Percentiles rank a stretch among this genome's conserved stretches.
Conservation (phyloP, 192 early-diverging fungal species). For the Entomortierella chlamydospora region DNA sequence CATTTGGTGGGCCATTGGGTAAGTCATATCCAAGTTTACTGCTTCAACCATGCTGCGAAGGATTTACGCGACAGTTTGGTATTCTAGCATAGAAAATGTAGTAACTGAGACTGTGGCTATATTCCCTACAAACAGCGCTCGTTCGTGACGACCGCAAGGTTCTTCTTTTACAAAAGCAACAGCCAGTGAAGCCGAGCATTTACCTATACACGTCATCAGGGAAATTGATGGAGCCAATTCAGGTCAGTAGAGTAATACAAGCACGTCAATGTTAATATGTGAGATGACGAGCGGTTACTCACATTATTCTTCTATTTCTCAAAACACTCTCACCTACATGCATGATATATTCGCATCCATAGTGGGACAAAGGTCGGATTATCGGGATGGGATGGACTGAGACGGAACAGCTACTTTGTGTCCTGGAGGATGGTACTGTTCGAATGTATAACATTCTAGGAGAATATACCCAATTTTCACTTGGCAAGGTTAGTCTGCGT, state of each 20-base stretch:
- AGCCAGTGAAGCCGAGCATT: slow-evolving; percentile 81
- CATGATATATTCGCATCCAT: not conserved
- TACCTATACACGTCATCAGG: slow-evolving; percentile 91
- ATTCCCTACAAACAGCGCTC: slow-evolving; percentile 72
- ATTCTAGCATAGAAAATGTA: too few species aligned
- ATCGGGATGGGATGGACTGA: slow-evolving; percentile 95
- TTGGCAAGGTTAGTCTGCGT: slow-evolving; percentile 72
- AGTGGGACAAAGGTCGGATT: slow-evolving; percentile 92
- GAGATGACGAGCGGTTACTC: too few species aligned
- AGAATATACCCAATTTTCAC: slow-evolving; percentile 79
- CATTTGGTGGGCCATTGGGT: slow-evolving; percentile 95
- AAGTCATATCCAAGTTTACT: slow-evolving; percentile 13
- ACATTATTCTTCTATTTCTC: too few species aligned
- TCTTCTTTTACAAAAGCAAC: slow-evolving; percentile 77
- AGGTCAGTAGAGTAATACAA: slow-evolving; percentile 69
- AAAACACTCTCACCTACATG: not conserved
- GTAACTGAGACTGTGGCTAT: not conserved
- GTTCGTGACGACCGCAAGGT: slow-evolving; percentile 93
- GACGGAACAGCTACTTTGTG: slow-evolving; percentile 87
- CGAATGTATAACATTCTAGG: slow-evolving; percentile 87
- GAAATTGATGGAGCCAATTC: slow-evolving; percentile 84
- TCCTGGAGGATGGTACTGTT: slow-evolving; percentile 87
- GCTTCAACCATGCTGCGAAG: not conserved
- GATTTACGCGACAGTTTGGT: too few species aligned
- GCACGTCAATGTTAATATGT: too few species aligned